Percentiles rank a stretch among this genome's conserved stretches.
These are phyloP conservation scores for Posidonia oceanica DNA, from an alignment of 116 monocot genomes.

Conservation along the genomic window DNA sequence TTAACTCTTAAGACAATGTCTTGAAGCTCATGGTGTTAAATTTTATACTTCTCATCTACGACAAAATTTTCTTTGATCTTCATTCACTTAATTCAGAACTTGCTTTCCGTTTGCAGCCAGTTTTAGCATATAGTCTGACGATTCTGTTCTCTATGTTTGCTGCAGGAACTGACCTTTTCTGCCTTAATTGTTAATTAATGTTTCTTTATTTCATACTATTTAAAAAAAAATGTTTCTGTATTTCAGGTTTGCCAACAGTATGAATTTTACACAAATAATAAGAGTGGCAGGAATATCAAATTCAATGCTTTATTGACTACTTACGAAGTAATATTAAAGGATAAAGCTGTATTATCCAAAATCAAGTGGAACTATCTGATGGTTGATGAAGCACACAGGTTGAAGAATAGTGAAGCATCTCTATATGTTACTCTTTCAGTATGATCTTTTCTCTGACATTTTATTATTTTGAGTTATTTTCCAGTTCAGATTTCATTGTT, in stretches of 20 bases:
- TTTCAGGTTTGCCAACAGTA: constrained; percentile 80
- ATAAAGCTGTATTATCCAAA: constrained; percentile 77
- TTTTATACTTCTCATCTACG: background rate
- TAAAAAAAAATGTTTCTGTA: background rate
- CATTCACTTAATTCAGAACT: background rate
- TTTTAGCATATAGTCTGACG: background rate
- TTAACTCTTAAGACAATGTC: too few species aligned
- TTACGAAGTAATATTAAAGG: constrained; percentile 96
- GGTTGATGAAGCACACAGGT: constrained; percentile 97
- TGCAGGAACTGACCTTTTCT: too few species aligned
- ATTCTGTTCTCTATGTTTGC: background rate
- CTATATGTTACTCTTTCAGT: constrained; percentile 77
- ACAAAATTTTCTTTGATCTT: background rate
- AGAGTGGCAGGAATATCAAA: constrained; percentile 56
- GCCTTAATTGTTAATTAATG: too few species aligned
- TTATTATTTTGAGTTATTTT: background rate
- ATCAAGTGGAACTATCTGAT: constrained; percentile 94
- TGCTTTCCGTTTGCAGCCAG: background rate
- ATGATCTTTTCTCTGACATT: constrained; percentile 12
- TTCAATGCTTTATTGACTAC: constrained; percentile 84
- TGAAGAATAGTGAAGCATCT: constrained; percentile 94
- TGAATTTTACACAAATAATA: constrained; percentile 76
- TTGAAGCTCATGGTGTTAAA: too few species aligned
- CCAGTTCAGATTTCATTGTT: background rate
- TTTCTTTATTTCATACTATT: too few species aligned